Base-by-base conservation (phyloP, 805 yeast genomes). In the Priceomyces melissophilus region DNA sequence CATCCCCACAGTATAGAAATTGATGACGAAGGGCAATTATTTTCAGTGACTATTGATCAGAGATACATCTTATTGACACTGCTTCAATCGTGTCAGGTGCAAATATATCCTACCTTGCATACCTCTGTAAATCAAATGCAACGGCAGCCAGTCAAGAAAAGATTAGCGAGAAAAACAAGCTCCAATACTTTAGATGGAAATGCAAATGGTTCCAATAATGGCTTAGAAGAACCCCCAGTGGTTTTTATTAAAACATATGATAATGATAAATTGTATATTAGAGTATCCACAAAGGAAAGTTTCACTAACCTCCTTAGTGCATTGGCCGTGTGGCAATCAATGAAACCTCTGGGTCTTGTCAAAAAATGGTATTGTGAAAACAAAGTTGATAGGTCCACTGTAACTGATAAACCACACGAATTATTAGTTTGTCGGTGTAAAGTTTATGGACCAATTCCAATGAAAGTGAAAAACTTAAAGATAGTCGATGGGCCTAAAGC, bases 391-490 rank as follows among this genome's bases (percentile, higher is more conserved):
- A 45, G 39, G 26, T 50, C 55, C n/a, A 43, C 54, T 10, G 40
- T 45, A n/a, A 49, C 57, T 33, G 34, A 49, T 16, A 47, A 43
- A 16, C 58, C 56, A 4, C 69, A 63, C 49, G 70, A 63, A 47
- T 53, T 83, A 10, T 60, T 83, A 37, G 83, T 81, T 13, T 81
- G 87, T 41, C 71, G 84, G 30, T 78, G 84, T 52, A 79, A 78
- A 54, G 69, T 84, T 1, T 84, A 62, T 58, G 89, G 87, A 0
- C 87, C 87, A 3, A 49, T 77, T 10, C 77, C 80, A 4, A 39
- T 57, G n/a, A 64, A 63, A 25, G 48, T 61, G 35, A 67, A 65
- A 42, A 69, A 62, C 44, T 50, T 73, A 12, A 62, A 64, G 30
- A 48, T 68, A 23, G 66, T 66, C 10, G 46, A 49, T 4, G 72